A percentile compares a stretch with the other conserved stretches of the same genome.
These are phyloP conservation scores for Daldinia bambusicola DNA, from an alignment of 495 filamentous ascomycete genomes.

Conservation along the genomic window DNA sequence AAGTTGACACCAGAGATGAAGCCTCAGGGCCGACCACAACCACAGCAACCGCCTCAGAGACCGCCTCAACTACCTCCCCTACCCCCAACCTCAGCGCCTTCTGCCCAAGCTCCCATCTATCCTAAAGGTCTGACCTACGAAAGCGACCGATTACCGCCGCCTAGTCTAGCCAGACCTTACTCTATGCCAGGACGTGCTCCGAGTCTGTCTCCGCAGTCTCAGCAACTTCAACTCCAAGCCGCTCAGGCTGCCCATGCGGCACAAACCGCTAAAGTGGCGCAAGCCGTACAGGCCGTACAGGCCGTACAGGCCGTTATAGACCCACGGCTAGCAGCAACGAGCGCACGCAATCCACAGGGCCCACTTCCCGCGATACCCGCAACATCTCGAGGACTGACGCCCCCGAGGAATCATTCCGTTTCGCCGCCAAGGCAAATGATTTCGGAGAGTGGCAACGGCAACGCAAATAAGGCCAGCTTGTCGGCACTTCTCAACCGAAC, in stretches of 20 bases:
- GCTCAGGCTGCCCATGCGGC: constrained; percentile 42
- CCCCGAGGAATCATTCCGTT: constrained; percentile 45
- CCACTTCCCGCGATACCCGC: constrained; percentile 46
- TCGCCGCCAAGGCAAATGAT: constrained; percentile 50
- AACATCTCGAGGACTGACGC: constrained; percentile 40
- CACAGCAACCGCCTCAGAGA: constrained; percentile 43
- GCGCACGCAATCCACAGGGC: constrained; percentile 45
- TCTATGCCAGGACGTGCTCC: constrained; percentile 17
- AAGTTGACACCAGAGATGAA: constrained; percentile 39
- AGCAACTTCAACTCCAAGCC: constrained; percentile 49
- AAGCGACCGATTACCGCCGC: constrained; percentile 36
- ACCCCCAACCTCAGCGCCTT: constrained; percentile 42
- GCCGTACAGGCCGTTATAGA: constrained; percentile 53
- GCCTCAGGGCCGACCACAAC: constrained; percentile 32
- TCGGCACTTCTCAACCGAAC: constrained; percentile 53
- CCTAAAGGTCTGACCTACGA: constrained; percentile 25
- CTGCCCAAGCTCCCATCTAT: constrained; percentile 38
- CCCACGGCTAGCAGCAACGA: constrained; percentile 42
- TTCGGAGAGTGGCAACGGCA: constrained; percentile 31
- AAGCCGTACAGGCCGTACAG: constrained; percentile 48
- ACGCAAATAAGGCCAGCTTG: constrained; percentile 52
- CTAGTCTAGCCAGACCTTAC: constrained; percentile 24
- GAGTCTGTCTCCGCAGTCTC: constrained; percentile 52
- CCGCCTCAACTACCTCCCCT: constrained; percentile 40
- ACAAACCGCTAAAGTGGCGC: constrained; percentile 42